Evolutionary conservation across 2,329 filamentous ascomycete species (phyloP).

Genomic region (Stemphylium lycopersici): DNA sequence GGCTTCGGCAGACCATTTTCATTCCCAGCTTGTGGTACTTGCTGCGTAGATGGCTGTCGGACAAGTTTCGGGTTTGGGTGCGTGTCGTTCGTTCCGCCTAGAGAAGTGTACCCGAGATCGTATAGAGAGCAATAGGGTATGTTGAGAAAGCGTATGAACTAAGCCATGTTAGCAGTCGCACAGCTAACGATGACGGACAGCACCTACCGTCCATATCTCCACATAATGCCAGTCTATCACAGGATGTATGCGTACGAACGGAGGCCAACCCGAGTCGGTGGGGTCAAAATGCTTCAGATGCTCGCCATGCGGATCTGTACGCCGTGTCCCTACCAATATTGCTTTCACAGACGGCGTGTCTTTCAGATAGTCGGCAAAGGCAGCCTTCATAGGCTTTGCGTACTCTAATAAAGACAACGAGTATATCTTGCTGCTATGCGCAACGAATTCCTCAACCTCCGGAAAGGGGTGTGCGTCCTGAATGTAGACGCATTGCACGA

Average conservation of each 20-base stretch:
- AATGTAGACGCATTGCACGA: constrained; percentile 85
- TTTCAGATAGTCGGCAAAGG: constrained; percentile 76
- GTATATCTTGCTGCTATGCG: constrained; percentile 68
- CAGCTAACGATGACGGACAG: not conserved
- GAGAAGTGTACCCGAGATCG: constrained; percentile 84
- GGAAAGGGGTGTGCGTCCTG: constrained; percentile 82
- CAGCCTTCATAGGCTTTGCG: constrained; percentile 77
- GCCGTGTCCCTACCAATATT: constrained; percentile 84
- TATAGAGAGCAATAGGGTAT: constrained; percentile 89
- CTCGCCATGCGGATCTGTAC: constrained; percentile 90
- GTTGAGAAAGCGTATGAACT: constrained; percentile 80
- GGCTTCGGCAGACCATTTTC: constrained; percentile 24
- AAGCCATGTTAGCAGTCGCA: constrained; percentile 4
- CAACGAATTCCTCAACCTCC: constrained; percentile 86
- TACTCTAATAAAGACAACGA: constrained; percentile 78
- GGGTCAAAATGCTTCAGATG: constrained; percentile 80
- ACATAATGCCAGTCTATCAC: constrained; percentile 97
- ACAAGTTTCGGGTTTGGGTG: constrained; percentile 76
- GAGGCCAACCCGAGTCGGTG: constrained; percentile 89
- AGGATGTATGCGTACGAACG: constrained; percentile 90
- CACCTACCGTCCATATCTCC: constrained; percentile 88
- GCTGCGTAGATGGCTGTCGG: constrained; percentile 28
- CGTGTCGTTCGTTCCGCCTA: constrained; percentile 91
- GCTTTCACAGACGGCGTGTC: constrained; percentile 71
- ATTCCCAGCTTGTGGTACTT: constrained; percentile 19